phyloP scores from a whole-genome alignment of 2,329 filamentous ascomycete genomes.

The Pseudopithomyces chartarum region DNA sequence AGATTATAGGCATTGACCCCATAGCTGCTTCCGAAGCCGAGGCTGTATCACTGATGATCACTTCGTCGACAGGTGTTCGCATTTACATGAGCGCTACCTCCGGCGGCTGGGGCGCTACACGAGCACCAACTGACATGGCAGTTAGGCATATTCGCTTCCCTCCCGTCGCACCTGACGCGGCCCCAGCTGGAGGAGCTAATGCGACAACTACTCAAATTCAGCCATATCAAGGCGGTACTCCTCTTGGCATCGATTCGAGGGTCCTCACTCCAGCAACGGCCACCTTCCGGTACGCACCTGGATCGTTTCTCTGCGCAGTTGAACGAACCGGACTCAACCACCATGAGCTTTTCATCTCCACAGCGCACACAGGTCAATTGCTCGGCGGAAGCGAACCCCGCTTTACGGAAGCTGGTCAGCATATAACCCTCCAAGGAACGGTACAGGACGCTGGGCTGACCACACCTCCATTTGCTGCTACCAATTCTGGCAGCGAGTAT shows the following conservation, averaged over 20 bases:
- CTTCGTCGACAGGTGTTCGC: conserved; percentile 87
- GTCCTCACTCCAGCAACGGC: conserved; percentile 47
- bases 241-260: conserved; percentile 34
- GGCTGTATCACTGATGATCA: conserved; percentile 85
- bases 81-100: conserved; percentile 91
- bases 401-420: conserved; percentile 81
- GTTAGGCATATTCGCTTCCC: conserved; percentile 97
- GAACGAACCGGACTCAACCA: conserved; percentile 66
- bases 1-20: conserved; percentile 82
- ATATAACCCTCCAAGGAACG: conserved; percentile 74
- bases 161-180: conserved; percentile 53
- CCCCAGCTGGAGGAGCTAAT: conserved; percentile 19
- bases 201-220: conserved; percentile 32
- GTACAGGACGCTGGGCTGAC: conserved; percentile 81
- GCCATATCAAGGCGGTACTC: conserved; percentile 33
- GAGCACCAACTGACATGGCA: conserved; percentile 91
- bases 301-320: conserved; percentile 88
- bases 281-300: conserved; percentile 74
- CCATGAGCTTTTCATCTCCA: conserved; percentile 80
- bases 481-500: conserved; percentile 90
- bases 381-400: conserved; percentile 60
- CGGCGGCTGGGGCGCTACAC: conserved; percentile 69
- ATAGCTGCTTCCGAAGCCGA: conserved; percentile 80
- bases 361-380: conserved; percentile 87
- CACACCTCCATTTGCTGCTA: conserved; percentile 67